Evolutionary conservation across 768 basidiomycete species (phyloP).

Genomic region (Mycena venus): DNA sequence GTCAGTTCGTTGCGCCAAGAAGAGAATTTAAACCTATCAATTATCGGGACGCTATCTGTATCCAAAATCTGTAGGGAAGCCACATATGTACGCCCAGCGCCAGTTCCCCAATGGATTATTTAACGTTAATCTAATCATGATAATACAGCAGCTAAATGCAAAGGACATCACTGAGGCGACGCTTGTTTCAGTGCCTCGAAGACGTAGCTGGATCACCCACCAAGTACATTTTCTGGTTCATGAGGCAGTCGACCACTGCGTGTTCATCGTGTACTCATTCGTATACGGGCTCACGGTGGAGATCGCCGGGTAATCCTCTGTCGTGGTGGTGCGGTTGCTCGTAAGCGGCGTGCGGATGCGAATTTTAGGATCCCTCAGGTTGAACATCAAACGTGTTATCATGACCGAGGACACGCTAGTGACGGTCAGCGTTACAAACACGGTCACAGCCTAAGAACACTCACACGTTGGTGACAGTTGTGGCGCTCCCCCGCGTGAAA

Average conservation of each 20-base stretch:
- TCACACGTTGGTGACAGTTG: conserved; percentile 54
- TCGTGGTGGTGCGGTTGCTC: not conserved
- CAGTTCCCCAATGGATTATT: no score
- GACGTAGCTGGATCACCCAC: not conserved
- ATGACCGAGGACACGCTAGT: conserved; percentile 52
- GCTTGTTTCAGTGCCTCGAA: not conserved
- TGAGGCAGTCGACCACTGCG: not conserved
- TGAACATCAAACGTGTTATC: conserved; percentile 57
- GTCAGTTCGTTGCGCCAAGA: no score
- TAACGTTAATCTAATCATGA: not conserved
- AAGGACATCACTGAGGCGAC: not conserved
- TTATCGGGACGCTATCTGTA: no score
- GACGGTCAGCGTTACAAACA: not conserved
- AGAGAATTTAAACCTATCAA: no score
- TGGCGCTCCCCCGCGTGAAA: conserved; percentile 47
- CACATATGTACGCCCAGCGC: no score
- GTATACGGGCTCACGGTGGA: conserved; percentile 18
- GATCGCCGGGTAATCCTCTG: not conserved
- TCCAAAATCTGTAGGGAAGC: no score
- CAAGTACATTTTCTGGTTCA: not conserved
- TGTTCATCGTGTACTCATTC: conserved; percentile 1
- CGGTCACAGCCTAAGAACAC: conserved; percentile 3
- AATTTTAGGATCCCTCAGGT: conserved; percentile 50
- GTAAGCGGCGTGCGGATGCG: not conserved
- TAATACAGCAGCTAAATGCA: not conserved